Conservation (phyloP, 768 basidiomycete genomes). For the Termitomyces sp. region DNA sequence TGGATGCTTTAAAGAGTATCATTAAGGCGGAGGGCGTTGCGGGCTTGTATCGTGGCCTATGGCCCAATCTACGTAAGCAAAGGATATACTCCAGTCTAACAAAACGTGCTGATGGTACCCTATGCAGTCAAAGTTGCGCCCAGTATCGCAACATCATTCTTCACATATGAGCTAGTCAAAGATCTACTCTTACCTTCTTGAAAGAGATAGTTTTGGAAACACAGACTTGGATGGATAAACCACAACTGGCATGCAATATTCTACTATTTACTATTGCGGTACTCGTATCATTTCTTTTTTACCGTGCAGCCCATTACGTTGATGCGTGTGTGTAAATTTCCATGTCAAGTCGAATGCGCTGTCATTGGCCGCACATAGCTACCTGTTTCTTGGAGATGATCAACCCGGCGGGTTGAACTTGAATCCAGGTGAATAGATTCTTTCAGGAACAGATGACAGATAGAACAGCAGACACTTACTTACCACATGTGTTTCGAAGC, state of each 20-base stretch:
- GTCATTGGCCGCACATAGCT: background rate
- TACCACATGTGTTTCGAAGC: background rate
- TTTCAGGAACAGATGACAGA: background rate
- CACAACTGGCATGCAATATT: slow-evolving; percentile 2
- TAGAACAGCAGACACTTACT: background rate
- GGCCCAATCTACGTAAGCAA: slow-evolving; percentile 81
- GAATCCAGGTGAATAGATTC: background rate
- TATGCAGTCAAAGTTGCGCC: slow-evolving; percentile 82
- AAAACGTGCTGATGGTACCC: slow-evolving; percentile 3
- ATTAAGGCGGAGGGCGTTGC: slow-evolving; percentile 66
- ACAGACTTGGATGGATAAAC: slow-evolving; percentile 14
- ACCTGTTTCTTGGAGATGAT: background rate
- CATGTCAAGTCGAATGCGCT: background rate
- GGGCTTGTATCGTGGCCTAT: slow-evolving; percentile 81
- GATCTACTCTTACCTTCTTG: slow-evolving; percentile 28
- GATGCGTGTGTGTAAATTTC: background rate
- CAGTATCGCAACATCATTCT: slow-evolving; percentile 83
- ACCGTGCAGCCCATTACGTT: background rate
- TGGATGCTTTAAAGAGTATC: slow-evolving; percentile 72
- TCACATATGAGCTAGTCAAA: slow-evolving; percentile 69
- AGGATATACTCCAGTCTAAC: slow-evolving; percentile 6
- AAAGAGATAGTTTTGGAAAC: slow-evolving; percentile 5
- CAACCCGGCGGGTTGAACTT: background rate
- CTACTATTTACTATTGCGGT: slow-evolving; percentile 2
- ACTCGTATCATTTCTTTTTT: background rate